These are phyloP conservation scores for Ballota nigra DNA, from an alignment of 257 asterid genomes.

Conservation along the genomic window DNA sequence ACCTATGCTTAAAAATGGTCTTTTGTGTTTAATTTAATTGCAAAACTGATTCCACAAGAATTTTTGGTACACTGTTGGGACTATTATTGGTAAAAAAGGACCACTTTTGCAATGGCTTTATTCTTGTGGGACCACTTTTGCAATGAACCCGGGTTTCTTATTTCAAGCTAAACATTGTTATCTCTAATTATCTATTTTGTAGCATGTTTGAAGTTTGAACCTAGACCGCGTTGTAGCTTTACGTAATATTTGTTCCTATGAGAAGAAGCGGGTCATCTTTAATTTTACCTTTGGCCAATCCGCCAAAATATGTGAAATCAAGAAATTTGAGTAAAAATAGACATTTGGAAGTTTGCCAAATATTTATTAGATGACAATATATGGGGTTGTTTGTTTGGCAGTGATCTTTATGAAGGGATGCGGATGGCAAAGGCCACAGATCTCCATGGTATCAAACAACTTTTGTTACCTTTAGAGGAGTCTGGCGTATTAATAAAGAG, in stretches of 20 bases:
- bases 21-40: no score
- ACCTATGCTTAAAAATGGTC: no score
- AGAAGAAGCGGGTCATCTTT: background rate
- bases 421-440: slow-evolving; percentile 75
- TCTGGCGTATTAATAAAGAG: slow-evolving; percentile 83
- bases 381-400: slow-evolving; percentile 35
- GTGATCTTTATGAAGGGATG: slow-evolving; percentile 97
- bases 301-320: background rate
- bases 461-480: slow-evolving; percentile 82
- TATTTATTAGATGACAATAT: background rate
- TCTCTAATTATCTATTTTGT: background rate
- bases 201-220: background rate
- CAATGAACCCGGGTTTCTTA: background rate
- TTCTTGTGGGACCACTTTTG: no score
- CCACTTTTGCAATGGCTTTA: no score
- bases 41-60: no score
- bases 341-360: background rate
- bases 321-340: background rate
- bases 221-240: background rate
- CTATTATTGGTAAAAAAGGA: no score
- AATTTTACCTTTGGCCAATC: background rate
- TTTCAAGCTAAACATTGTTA: background rate
- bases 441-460: slow-evolving; percentile 66
- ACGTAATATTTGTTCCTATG: background rate
- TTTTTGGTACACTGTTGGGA: no score